Base-by-base conservation (phyloP, 305 asterid species). In the Fraxinus paxiana region DNA sequence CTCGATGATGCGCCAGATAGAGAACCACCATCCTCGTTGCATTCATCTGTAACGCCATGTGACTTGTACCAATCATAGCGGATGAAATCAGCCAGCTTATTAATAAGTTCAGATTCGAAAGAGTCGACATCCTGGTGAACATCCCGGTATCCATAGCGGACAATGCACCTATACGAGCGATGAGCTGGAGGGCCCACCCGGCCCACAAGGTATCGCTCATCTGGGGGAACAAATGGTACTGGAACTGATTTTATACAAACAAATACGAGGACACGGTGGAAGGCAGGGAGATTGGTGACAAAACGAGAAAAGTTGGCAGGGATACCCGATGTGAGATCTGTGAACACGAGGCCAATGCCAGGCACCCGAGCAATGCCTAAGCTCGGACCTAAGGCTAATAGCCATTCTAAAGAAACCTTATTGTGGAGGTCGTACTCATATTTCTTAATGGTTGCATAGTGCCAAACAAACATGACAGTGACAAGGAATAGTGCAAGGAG, bases 281-380 rank as follows among this genome's bases (percentile, higher is more conserved):
- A 95, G 77, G 99, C 99, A 0, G 99, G 99, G 79, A 95, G 97
- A 79, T 95, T 95, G 80, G 99, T 95, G 0, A 95, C 98, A 9
- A 95, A 95, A 20, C 98, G 97, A 1, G 97, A 95, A 80, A 95
- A 95, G 77, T 93, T 95, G 74, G 99, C 98, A 0, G 99, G 99
- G 69, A 95, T 91, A 2, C 99, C 99, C 0, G 98, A 95, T 37
- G 98, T 95, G 83, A 95, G 92, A 73, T 95, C 98, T 0, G 97
- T 93, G 90, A 95, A 93, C 1, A 95, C 96, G 0, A 95, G 90
- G 12, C 99, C 99, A 12, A 95, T 90, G 3, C 99, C 99, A 0
- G 99, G 98, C 30, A 95, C 98, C 2, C 99, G 94, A 59, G 97
- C 91, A 7, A 95, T 92, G 83, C 99, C 99, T 79, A 95, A 82